Evolutionary conservation across 2,329 filamentous ascomycete species (phyloP).

Genomic region (Didymella pomorum): DNA sequence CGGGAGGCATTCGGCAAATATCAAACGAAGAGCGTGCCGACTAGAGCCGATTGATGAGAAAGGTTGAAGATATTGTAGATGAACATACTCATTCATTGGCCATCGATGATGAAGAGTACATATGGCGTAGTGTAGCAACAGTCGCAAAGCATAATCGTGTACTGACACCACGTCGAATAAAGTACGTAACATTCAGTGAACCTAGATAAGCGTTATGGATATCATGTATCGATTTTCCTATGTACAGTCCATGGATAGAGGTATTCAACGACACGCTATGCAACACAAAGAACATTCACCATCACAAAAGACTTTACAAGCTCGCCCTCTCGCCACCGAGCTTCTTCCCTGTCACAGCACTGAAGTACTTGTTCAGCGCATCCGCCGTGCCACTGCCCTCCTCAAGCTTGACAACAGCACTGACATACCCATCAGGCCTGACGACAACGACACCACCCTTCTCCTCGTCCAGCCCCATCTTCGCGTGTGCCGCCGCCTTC

Average conservation of each 20-base stretch:
- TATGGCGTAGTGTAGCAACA: too few species aligned
- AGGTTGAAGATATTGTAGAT: too few species aligned
- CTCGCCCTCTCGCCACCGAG: conserved; percentile 50
- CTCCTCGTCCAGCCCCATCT: conserved; percentile 80
- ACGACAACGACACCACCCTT: conserved; percentile 83
- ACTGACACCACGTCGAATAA: too few species aligned
- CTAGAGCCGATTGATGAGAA: too few species aligned
- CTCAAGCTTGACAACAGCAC: conserved; percentile 74
- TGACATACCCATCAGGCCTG: conserved; percentile 86
- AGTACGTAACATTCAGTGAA: neutral
- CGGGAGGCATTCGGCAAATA: too few species aligned
- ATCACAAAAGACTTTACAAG: conserved; percentile 26
- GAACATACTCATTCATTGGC: too few species aligned
- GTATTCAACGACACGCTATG: conserved; percentile 12
- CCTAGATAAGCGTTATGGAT: neutral
- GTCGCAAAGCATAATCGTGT: too few species aligned
- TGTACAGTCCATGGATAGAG: neutral
- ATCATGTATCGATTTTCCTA: neutral
- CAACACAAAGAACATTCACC: neutral
- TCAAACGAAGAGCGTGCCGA: too few species aligned
- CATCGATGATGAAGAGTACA: too few species aligned
- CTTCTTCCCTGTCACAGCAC: conserved; percentile 72
- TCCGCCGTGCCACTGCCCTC: conserved; percentile 82
- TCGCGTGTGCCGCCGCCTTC: conserved; percentile 79
- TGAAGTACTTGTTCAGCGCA: conserved; percentile 85